phyloP scores from a whole-genome alignment of 371 early-diverging fungal species.

The Rhizomucor pusillus region DNA sequence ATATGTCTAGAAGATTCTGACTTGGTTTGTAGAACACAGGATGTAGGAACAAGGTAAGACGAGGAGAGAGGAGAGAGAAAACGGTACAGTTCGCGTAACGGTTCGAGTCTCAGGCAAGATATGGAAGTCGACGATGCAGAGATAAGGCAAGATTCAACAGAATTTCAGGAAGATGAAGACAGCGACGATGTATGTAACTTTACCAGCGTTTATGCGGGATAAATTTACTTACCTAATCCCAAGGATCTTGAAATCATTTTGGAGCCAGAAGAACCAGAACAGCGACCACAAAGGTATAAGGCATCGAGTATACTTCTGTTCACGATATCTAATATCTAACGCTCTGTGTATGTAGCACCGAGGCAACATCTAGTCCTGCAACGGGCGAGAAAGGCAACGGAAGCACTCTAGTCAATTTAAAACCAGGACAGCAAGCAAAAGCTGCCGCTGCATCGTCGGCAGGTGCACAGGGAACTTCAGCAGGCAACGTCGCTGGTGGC shows the following conservation, averaged over 20 bases:
- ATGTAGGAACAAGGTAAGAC: constrained; percentile 9
- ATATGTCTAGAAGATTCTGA: not conserved
- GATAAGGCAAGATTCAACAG: constrained; percentile 25
- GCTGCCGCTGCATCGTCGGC: constrained; percentile 16
- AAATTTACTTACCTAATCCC: not conserved
- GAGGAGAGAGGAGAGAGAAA: not conserved
- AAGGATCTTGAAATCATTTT: constrained; percentile 71
- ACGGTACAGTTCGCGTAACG: not conserved
- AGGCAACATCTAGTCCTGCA: constrained; percentile 6
- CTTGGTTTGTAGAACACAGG: constrained; percentile 11
- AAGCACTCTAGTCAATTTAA: constrained; percentile 61
- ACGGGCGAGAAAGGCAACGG: constrained; percentile 4
- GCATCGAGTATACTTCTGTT: no score
- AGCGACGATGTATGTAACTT: constrained; percentile 46
- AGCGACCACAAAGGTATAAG: constrained; percentile 12
- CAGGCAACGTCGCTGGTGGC: not conserved
- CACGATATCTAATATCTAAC: no score
- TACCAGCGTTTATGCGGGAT: not conserved
- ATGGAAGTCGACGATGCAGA: constrained; percentile 18
- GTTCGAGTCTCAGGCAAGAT: constrained; percentile 2
- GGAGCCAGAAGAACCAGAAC: constrained; percentile 46
- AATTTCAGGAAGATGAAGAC: constrained; percentile 33
- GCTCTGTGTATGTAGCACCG: not conserved
- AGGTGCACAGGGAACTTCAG: not conserved
- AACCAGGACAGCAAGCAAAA: constrained; percentile 45